Evolutionary conservation across 495 filamentous ascomycete genomes (phyloP), one percentile per base, ranked within the genome.

Genomic region (Massariosphaeria phaeospora): DNA sequence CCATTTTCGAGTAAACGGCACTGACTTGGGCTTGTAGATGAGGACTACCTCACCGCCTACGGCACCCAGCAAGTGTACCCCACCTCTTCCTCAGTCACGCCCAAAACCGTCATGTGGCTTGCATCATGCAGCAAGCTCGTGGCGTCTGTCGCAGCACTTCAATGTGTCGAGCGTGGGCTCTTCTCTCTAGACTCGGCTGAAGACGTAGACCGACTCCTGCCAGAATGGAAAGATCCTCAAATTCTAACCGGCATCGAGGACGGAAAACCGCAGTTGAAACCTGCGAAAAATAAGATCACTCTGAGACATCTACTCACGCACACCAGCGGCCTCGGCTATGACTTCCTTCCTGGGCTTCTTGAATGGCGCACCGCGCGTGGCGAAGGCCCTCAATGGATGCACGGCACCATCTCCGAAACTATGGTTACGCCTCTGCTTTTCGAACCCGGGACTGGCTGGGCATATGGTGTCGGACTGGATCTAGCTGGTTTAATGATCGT

Each of bases 361-460:
- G 10, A 25, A 38, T 52, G 38, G 44, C 11, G 38, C 12, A 17
- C 40, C 15, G 13, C 31, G 53, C 34, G 44, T 13, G 34, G 30
- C 18, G 53, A 44, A 43, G 26, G 25, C 2, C 24, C 45, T 3
- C 26, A 20, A 2, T 10, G 9, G 12, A 17, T 47, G 39, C 20
- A n/a, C n/a, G 43, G 40, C 3, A 15, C 12, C 13, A 30, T 48
- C 46, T 10, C 33, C 10, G 44, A 39, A 18, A 13, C 25, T 6
- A 27, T 40, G 15, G 21, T 29, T 27, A 20, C 31, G n/a, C 67
- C 68, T 10, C 45, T 69, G 15, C 25, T 66, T 29, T 70, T 57
- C 46, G 67, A 69, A 25, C 68, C 68, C 2, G 68, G 67, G n/a
- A 57, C 48, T n/a, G 52, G 45, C 26, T 70, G 51, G 48, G 12